Base-by-base conservation (phyloP, 2,329 filamentous ascomycete genomes). In the Didymellaceae sp. region DNA sequence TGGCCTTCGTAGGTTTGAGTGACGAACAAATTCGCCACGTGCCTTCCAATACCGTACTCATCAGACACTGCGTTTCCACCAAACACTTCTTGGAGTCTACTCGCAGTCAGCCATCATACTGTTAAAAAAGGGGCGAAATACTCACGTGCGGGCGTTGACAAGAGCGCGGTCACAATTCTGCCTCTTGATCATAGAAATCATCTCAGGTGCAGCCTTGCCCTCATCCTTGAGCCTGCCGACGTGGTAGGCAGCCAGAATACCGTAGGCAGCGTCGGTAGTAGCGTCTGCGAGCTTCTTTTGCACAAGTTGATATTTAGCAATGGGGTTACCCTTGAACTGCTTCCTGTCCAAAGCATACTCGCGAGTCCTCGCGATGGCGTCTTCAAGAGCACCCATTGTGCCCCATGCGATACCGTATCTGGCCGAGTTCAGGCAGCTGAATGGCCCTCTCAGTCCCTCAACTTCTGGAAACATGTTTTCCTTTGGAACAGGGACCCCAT, bases 1-100 rank as follows among this genome's bases (percentile, higher is more conserved):
- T 97, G 94, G 17, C 94, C 94, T 77, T 99, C 94, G 65, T 99
- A 99, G 1, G 93, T 97, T 78, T 97, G 93, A 45, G 93, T 95
- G 44, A 99, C 94, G 74, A 95, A 99, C 58, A 99, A 75, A 73
- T 99, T 99, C 48, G 93, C 88, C 52, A 97, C 94, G 77, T 97
- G 94, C 58, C 94, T 85, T 13, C 91, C 94, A 67, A 99, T 97
- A 55, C 86, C 86, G 69, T 97, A 99, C 77, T 99, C 94, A 66
- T 99, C 94, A 68, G 91, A 96, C 40, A 94, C 91, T n/a, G 94
- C 94, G 70, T 99, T 99, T 22, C 94, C 94, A 50, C 94, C 94
- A 77, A 99, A 97, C 17, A 99, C 84, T 78, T 99, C 94, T 75
- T 99, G 94, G 54, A 99, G 78, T 54, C 82, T 86, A 51, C 61